Conservation (phyloP, 73 alveolate genomes). For the Paramecium sonneborni region DNA sequence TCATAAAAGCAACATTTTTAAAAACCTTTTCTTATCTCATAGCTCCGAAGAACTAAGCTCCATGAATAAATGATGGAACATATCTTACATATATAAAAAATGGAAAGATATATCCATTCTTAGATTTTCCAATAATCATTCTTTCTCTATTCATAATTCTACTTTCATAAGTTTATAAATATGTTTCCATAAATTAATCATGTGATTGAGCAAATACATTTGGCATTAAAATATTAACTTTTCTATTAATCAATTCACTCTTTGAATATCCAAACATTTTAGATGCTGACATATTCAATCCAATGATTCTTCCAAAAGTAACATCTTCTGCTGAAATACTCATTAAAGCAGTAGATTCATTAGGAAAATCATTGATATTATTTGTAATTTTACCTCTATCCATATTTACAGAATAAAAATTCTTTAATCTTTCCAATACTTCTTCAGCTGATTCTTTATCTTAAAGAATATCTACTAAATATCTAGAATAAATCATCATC, state of each 20-base stretch:
- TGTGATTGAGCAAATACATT: constrained; percentile 62
- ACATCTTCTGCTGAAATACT: constrained; percentile 70
- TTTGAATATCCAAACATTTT: constrained; percentile 64
- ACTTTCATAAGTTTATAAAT: constrained; percentile 53
- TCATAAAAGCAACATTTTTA: constrained; percentile 55
- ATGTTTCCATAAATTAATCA: constrained; percentile 65
- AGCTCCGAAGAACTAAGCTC: constrained; percentile 59
- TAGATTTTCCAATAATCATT: constrained; percentile 59
- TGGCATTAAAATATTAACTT: constrained; percentile 63
- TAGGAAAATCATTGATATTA: constrained; percentile 64
- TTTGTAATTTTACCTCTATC: constrained; percentile 64
- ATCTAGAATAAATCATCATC: constrained; percentile 60
- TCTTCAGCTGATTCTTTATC: constrained; percentile 65
- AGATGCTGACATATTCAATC: constrained; percentile 63
- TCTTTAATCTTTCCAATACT: constrained; percentile 57
- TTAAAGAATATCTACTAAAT: constrained; percentile 48
- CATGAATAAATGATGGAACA: constrained; percentile 65
- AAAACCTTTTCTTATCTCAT: constrained; percentile 60
- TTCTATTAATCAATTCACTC: constrained; percentile 59
- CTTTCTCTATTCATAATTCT: constrained; percentile 66
- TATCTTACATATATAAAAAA: constrained; percentile 60
- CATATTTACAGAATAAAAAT: constrained; percentile 49
- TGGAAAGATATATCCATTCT: constrained; percentile 66
- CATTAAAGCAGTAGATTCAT: constrained; percentile 66
- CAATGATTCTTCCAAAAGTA: constrained; percentile 63